Percentiles rank a stretch among this genome's conserved stretches.
These are phyloP conservation scores for Heliocybe sulcata DNA, from an alignment of 1,284 basidiomycete genomes.

Conservation along the genomic window DNA sequence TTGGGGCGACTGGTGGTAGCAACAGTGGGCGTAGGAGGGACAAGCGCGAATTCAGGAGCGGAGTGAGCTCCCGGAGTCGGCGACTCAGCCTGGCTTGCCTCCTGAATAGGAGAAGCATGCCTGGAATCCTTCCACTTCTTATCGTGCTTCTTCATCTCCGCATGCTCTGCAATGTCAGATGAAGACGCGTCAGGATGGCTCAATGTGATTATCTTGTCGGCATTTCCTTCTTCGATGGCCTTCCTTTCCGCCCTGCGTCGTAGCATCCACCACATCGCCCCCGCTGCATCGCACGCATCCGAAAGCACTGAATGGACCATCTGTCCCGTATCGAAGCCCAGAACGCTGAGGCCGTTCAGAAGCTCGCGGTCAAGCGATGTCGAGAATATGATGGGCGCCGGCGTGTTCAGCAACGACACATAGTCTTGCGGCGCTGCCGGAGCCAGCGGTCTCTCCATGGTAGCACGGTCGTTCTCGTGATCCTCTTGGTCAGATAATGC, in stretches of 20 bases:
- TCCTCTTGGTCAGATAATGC: slow-evolving; percentile 55
- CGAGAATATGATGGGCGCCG: slow-evolving; percentile 79
- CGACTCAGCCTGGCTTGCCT: slow-evolving; percentile 1
- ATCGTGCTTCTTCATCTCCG: slow-evolving; percentile 7
- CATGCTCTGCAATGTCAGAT: slow-evolving; percentile 15
- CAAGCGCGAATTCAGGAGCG: slow-evolving; percentile 56
- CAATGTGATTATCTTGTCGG: background rate
- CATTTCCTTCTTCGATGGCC: slow-evolving; percentile 33
- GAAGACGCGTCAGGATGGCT: slow-evolving; percentile 17
- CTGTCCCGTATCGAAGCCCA: slow-evolving; percentile 93
- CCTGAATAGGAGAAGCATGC: slow-evolving; percentile 11
- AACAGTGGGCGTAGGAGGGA: slow-evolving; percentile 67
- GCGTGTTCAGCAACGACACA: slow-evolving; percentile 59
- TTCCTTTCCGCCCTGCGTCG: slow-evolving; percentile 72
- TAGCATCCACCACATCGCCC: slow-evolving; percentile 97
- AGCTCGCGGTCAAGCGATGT: slow-evolving; percentile 78
- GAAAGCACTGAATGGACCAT: slow-evolving; percentile 88
- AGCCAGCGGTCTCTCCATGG: slow-evolving; percentile 36
- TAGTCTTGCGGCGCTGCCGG: slow-evolving; percentile 58
- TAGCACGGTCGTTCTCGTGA: slow-evolving; percentile 30
- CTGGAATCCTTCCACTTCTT: slow-evolving; percentile 11
- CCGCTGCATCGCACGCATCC: slow-evolving; percentile 89
- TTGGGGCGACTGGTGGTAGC: slow-evolving; percentile 29
- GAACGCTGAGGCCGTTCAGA: slow-evolving; percentile 63
- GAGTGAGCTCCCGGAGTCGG: slow-evolving; percentile 16